phyloP scores from a whole-genome alignment of 2,329 filamentous ascomycete species.

The Aspergillus ibericus region DNA sequence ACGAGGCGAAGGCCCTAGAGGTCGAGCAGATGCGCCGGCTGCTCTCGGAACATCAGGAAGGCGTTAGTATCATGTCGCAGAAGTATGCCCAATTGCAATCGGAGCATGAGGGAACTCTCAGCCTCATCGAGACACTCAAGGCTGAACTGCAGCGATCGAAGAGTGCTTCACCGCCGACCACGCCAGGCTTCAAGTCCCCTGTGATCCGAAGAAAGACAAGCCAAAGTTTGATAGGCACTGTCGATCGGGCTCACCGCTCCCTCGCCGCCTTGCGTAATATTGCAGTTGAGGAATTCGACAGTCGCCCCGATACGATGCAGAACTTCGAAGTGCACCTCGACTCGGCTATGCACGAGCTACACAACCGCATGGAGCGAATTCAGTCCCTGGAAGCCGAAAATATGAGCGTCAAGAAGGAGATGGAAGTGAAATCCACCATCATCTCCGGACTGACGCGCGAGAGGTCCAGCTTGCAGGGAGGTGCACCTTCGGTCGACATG shows the following conservation, averaged over 20 bases:
- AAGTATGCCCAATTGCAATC: slow-evolving; percentile 82
- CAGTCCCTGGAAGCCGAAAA: slow-evolving; percentile 87
- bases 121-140: slow-evolving; percentile 88
- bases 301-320: slow-evolving; percentile 79
- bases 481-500: slow-evolving; percentile 78
- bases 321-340: slow-evolving; percentile 92
- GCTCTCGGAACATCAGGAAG: slow-evolving; percentile 73
- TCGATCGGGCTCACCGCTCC: slow-evolving; percentile 88
- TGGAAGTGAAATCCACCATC: slow-evolving; percentile 94
- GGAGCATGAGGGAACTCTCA: slow-evolving; percentile 77
- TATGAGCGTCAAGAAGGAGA: slow-evolving; percentile 82
- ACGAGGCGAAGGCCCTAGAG: slow-evolving; percentile 60
- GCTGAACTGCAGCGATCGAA: slow-evolving; percentile 79
- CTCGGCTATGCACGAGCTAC: slow-evolving; percentile 87
- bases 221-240: slow-evolving; percentile 74
- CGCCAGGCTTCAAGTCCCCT: slow-evolving; percentile 51
- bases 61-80: slow-evolving; percentile 69
- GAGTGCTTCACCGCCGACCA: slow-evolving; percentile 56
- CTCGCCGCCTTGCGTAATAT: slow-evolving; percentile 88
- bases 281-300: slow-evolving; percentile 80
- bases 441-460: slow-evolving; percentile 93
- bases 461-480: slow-evolving; percentile 78
- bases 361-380: slow-evolving; percentile 82
- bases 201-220: slow-evolving; percentile 92
- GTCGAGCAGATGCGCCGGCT: slow-evolving; percentile 69